Evolutionary conservation across 1,284 basidiomycete genomes (phyloP).

Genomic region (Clitocybe nebularis): DNA sequence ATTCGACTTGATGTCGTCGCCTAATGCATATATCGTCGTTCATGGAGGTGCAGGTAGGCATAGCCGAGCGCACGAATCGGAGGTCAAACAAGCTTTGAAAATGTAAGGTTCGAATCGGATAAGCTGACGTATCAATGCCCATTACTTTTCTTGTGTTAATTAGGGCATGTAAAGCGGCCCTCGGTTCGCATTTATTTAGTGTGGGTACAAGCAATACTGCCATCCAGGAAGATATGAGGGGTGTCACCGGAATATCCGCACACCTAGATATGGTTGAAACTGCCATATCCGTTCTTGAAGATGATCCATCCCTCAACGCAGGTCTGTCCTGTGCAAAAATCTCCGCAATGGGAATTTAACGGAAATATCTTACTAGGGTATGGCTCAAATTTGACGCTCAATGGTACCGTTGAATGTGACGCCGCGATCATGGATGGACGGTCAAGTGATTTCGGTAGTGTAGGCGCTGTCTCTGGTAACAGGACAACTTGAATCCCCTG

Average conservation of each 20-base stretch:
- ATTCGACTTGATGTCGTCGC: no score
- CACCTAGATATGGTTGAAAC: slow-evolving; percentile 44
- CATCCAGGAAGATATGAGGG: slow-evolving; percentile 1
- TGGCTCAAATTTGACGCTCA: slow-evolving; percentile 70
- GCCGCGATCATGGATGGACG: slow-evolving; percentile 65
- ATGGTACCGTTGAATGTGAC: slow-evolving; percentile 73
- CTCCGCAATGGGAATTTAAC: neutral
- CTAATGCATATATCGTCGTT: slow-evolving; percentile 42
- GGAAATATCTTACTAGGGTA: slow-evolving; percentile 39
- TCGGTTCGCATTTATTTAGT: slow-evolving; percentile 15
- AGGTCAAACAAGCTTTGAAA: slow-evolving; percentile 50
- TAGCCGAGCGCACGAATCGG: slow-evolving; percentile 36
- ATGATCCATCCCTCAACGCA: slow-evolving; percentile 62
- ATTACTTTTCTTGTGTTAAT: no score
- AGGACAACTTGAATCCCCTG: neutral
- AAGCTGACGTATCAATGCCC: no score
- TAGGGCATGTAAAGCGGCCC: slow-evolving; percentile 45
- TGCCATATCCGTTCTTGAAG: slow-evolving; percentile 56
- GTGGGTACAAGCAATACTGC: slow-evolving; percentile 1
- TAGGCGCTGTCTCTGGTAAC: slow-evolving; percentile 63
- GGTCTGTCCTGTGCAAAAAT: slow-evolving; percentile 33
- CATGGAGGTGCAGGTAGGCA: slow-evolving; percentile 71
- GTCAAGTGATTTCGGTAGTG: slow-evolving; percentile 56
- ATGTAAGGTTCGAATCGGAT: slow-evolving; percentile 36
- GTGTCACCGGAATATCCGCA: slow-evolving; percentile 8